Evolutionary conservation across 177 flowering plant species (phyloP).

Genomic region (Tripterygium wilfordii): DNA sequence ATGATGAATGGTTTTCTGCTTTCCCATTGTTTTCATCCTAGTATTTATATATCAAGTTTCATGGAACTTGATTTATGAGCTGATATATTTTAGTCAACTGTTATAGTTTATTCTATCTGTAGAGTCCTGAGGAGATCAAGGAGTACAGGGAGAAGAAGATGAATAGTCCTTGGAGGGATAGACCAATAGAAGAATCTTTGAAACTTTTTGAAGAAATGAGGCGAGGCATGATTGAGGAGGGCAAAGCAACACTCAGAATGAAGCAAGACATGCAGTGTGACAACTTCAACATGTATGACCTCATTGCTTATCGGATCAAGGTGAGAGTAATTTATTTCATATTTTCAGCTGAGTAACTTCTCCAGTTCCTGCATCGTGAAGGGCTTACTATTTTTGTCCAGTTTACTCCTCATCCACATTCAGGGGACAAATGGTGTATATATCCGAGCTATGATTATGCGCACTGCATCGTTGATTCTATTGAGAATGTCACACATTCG

Average conservation of each 20-base stretch:
- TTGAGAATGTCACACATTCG: slow-evolving; percentile 94
- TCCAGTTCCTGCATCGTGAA: no score
- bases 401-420: slow-evolving; percentile 96
- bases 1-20: no score
- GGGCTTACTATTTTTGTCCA: slow-evolving; percentile 32
- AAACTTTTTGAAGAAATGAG: slow-evolving; percentile 91
- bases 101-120: no score
- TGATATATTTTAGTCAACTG: no score
- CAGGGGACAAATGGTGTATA: slow-evolving; percentile 97
- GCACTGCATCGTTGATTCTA: slow-evolving; percentile 96
- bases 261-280: slow-evolving; percentile 99
- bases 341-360: not conserved
- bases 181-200: slow-evolving; percentile 86
- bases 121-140: slow-evolving; percentile 91
- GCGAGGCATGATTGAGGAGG: slow-evolving; percentile 82
- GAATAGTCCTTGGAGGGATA: slow-evolving; percentile 99
- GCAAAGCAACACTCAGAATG: slow-evolving; percentile 96
- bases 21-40: no score
- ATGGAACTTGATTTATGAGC: no score
- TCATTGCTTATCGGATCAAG: slow-evolving; percentile 97
- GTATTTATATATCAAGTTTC: no score
- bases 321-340: slow-evolving; percentile 26
- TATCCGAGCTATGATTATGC: slow-evolving; percentile 98
- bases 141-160: slow-evolving; percentile 84
- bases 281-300: slow-evolving; percentile 92